phyloP scores from a whole-genome alignment of 768 basidiomycete genomes.

The Mycena chlorophos region DNA sequence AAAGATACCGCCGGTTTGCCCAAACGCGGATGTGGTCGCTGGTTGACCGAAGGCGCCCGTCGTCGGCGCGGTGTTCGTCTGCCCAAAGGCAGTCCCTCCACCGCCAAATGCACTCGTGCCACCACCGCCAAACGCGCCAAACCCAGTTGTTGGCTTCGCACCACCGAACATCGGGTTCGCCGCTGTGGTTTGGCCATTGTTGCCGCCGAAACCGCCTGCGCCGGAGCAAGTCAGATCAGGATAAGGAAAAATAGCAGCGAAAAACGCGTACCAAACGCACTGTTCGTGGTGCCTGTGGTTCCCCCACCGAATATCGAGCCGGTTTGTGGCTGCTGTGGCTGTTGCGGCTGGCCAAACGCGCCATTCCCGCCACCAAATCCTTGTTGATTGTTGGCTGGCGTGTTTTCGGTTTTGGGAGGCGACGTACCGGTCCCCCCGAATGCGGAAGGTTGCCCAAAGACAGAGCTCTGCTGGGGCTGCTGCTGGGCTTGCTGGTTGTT shows the following conservation, averaged over 20 bases:
- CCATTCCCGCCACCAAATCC: conserved; percentile 53
- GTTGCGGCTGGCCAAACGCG: conserved; percentile 60
- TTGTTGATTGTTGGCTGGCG: conserved; percentile 32
- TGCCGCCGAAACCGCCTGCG: conserved; percentile 47
- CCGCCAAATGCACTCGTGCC: conserved; percentile 53
- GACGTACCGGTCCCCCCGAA: conserved; percentile 61
- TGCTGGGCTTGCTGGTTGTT: conserved; percentile 60
- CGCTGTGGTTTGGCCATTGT: conserved; percentile 38
- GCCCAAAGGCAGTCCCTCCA: conserved; percentile 47
- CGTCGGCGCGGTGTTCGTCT: conserved; percentile 27
- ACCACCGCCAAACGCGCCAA: conserved; percentile 73
- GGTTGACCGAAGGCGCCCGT: conserved; percentile 45
- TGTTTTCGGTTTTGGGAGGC: conserved; percentile 17
- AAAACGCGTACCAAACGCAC: conserved; percentile 47
- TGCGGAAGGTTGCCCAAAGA: conserved; percentile 70
- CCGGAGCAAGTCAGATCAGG: conserved; percentile 17
- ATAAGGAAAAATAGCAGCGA: conserved; percentile 12
- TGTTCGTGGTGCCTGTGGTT: conserved; percentile 30
- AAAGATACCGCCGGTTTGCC: conserved; percentile 50
- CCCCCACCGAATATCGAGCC: conserved; percentile 78
- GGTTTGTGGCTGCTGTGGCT: conserved; percentile 60
- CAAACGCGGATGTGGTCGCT: conserved; percentile 55
- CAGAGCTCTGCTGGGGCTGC: conserved; percentile 53
- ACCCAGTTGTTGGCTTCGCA: conserved; percentile 70
- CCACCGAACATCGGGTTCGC: conserved; percentile 58